These are phyloP conservation scores for Aspergillus sp. DNA, from an alignment of 2,329 filamentous ascomycete species.

Conservation along the genomic window DNA sequence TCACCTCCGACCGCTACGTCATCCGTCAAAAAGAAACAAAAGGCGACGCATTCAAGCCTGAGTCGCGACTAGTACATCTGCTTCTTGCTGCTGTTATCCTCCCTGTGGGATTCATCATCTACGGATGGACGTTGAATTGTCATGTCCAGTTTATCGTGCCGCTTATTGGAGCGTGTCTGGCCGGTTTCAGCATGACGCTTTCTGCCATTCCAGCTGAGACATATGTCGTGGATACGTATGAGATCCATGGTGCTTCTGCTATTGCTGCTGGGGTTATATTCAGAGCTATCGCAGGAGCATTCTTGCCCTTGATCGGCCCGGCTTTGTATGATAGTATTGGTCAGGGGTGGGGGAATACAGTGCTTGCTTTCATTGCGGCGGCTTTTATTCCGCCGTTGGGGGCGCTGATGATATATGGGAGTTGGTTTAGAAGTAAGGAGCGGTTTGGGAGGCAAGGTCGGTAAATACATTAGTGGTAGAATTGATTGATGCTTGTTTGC, in stretches of 20 bases:
- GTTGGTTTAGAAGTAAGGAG: background rate
- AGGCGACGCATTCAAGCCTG: slow-evolving; percentile 1
- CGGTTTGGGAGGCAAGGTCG: background rate
- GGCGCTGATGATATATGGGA: background rate
- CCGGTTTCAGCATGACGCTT: background rate
- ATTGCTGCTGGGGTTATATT: background rate
- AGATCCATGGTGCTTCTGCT: background rate
- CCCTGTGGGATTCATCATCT: background rate
- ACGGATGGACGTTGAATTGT: background rate
- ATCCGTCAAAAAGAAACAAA: background rate
- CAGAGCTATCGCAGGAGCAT: background rate
- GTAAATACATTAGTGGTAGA: background rate
- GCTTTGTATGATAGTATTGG: background rate
- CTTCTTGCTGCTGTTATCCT: background rate
- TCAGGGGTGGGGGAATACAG: background rate
- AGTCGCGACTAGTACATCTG: background rate
- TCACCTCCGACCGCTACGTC: slow-evolving; percentile 1
- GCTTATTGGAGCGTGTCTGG: background rate
- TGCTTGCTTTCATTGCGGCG: background rate
- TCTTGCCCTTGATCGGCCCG: background rate
- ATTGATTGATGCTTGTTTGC: too few relatives aligned
- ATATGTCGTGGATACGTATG: background rate
- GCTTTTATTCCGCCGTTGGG: background rate
- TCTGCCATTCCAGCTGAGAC: background rate
- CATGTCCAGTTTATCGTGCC: background rate